These are phyloP conservation scores for Phytophthora nicotianae DNA, from an alignment of 352 stramenopile genomes.

Conservation along the genomic window DNA sequence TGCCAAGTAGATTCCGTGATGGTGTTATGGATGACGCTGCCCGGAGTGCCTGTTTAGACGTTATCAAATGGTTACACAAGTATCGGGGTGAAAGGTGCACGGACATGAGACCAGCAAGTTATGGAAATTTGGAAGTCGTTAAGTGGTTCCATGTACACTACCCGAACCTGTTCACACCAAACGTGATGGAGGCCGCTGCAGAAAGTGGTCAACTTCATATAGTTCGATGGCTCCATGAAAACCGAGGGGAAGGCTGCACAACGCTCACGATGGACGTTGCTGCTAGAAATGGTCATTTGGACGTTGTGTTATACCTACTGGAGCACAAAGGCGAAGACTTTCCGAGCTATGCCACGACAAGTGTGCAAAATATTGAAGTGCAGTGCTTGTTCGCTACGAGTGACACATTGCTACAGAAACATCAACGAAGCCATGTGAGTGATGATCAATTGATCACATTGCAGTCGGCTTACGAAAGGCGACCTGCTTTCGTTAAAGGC, in stretches of 20 bases:
- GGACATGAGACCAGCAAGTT: too few species aligned
- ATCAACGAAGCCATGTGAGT: not conserved
- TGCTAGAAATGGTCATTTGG: not conserved
- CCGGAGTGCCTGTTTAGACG: too few species aligned
- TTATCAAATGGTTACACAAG: conserved; percentile 2
- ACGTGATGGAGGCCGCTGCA: not conserved
- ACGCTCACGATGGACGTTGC: not conserved
- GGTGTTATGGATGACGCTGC: too few species aligned
- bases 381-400: not conserved
- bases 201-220: not conserved
- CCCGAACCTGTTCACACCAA: not conserved
- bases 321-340: not conserved
- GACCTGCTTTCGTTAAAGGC: not conserved
- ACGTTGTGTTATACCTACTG: conserved; percentile 3
- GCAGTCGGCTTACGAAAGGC: not conserved
- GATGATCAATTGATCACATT: not conserved
- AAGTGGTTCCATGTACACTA: not conserved
- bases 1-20: too few species aligned
- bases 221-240: conserved; percentile 7
- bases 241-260: conserved; percentile 1
- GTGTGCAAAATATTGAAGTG: not conserved
- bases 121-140: not conserved
- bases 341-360: not conserved
- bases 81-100: not conserved
- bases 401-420: not conserved